phyloP scores from a whole-genome alignment of 2,329 filamentous ascomycete genomes.

The Alternaria viburni region DNA sequence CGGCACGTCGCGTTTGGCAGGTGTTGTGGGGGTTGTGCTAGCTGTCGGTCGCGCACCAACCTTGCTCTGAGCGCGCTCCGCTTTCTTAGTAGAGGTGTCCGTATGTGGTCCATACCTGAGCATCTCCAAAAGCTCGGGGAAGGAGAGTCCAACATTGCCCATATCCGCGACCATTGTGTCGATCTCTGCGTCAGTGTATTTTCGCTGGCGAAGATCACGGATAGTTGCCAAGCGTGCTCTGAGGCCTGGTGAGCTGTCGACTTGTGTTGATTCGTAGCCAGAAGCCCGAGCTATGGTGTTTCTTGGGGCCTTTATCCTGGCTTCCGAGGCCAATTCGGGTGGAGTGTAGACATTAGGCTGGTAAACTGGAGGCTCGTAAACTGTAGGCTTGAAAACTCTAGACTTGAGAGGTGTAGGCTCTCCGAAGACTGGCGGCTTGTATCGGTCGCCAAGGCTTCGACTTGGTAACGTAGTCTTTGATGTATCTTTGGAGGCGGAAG shows the following conservation, averaged over 20 bases:
- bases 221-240: neutral
- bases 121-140: neutral
- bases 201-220: neutral
- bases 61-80: neutral
- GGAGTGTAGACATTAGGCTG: neutral
- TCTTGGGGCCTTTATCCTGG: neutral
- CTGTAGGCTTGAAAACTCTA: neutral
- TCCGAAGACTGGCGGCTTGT: neutral
- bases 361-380: neutral
- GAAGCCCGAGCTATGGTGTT: no score
- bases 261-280: neutral
- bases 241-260: neutral
- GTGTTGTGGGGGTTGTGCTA: neutral
- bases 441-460: neutral
- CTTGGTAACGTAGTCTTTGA: neutral
- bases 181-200: neutral
- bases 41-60: neutral
- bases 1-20: neutral
- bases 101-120: neutral
- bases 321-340: neutral
- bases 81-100: neutral
- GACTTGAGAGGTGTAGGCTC: neutral
- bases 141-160: neutral
- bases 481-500: neutral
- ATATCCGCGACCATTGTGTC: neutral